Conservation (phyloP, 257 asterid genomes). For the Solanum ossicruentum region DNA sequence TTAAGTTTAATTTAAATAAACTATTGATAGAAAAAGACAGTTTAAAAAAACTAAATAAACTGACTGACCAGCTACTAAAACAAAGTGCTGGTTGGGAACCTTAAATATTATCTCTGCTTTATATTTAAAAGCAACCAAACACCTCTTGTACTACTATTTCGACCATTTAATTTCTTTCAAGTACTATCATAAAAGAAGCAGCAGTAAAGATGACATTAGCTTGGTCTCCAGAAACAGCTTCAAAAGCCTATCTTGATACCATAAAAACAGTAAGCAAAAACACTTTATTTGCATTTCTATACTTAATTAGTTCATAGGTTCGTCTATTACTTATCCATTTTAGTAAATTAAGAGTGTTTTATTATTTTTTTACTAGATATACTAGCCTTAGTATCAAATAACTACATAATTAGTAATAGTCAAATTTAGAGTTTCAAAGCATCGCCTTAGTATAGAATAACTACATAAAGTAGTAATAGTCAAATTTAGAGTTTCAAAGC, state of each 20-base stretch:
- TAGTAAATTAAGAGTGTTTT: too few relatives aligned
- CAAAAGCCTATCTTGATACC: slow-evolving; percentile 16
- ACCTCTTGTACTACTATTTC: not conserved
- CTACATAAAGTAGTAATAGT: too few relatives aligned
- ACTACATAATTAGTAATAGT: too few relatives aligned
- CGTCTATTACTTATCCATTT: too few relatives aligned
- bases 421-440: too few relatives aligned
- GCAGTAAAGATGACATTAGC: slow-evolving; percentile 14
- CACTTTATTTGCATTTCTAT: not conserved
- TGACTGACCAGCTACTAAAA: not conserved
- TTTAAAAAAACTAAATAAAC: not conserved
- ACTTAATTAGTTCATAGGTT: too few relatives aligned
- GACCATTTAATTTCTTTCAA: not conserved
- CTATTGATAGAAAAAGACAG: not conserved
- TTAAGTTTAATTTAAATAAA: not conserved
- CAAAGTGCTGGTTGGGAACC: not conserved
- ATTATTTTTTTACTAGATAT: too few relatives aligned
- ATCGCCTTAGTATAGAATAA: too few relatives aligned
- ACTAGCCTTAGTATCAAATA: too few relatives aligned
- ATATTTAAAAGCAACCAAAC: not conserved
- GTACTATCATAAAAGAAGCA: not conserved
- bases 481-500: too few relatives aligned
- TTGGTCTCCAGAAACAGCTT: slow-evolving; percentile 29
- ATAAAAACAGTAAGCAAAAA: slow-evolving; percentile 6
- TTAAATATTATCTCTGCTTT: not conserved